Evolutionary conservation across 1,139 yeast species (phyloP).

Genomic region (Hyphopichia fennica): DNA sequence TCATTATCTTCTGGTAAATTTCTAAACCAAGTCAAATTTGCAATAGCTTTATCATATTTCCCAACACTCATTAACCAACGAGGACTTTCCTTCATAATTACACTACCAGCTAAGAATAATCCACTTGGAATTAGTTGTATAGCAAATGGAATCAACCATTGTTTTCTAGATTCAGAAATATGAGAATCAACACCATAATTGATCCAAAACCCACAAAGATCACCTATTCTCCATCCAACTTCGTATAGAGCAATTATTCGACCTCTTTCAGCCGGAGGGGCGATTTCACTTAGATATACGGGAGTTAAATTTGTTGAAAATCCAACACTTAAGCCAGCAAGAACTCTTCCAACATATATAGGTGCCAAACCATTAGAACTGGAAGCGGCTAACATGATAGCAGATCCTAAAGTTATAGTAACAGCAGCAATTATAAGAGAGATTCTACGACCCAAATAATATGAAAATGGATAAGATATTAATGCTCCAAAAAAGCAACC

Average conservation of each 20-base stretch:
- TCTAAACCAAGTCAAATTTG: conserved; percentile 40
- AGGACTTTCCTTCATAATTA: conserved; percentile 40
- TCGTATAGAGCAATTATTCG: conserved; percentile 39
- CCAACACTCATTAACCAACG: conserved; percentile 42
- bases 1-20: conserved; percentile 37
- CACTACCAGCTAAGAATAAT: conserved; percentile 34
- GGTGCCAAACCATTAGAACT: conserved; percentile 34
- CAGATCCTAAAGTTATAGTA: conserved; percentile 39
- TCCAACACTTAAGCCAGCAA: conserved; percentile 44
- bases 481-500: conserved; percentile 47
- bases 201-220: conserved; percentile 46
- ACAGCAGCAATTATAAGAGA: conserved; percentile 35
- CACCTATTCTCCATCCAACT: conserved; percentile 46
- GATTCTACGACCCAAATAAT: conserved; percentile 36
- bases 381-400: conserved; percentile 39
- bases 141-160: conserved; percentile 48
- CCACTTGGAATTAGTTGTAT: conserved; percentile 44
- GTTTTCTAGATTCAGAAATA: conserved; percentile 27
- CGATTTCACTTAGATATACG: conserved; percentile 40
- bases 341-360: conserved; percentile 42
- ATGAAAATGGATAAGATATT: conserved; percentile 39
- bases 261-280: conserved; percentile 45
- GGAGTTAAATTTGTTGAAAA: conserved; percentile 43
- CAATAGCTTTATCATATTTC: conserved; percentile 32
- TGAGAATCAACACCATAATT: conserved; percentile 39